phyloP scores from a whole-genome alignment of 1,284 basidiomycete genomes.

The Moesziomyces parantarcticus region DNA sequence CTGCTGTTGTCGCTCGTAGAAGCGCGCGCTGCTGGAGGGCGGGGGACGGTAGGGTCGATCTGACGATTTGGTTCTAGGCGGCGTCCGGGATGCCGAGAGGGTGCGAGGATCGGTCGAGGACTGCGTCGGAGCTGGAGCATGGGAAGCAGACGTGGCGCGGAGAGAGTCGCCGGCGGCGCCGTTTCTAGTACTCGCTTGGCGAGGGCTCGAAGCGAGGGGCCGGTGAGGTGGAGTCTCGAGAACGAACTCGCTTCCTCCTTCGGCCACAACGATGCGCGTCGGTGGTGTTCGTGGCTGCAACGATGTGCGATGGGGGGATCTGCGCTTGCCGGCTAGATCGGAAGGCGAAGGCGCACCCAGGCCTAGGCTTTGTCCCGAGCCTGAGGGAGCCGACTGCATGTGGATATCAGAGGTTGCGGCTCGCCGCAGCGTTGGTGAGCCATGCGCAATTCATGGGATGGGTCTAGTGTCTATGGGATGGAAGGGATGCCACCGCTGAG shows the following conservation, averaged over 20 bases:
- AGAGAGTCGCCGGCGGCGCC: neutral
- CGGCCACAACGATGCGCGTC: conserved; percentile 23
- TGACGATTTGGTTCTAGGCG: conserved; percentile 15
- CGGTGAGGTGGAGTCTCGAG: conserved; percentile 26
- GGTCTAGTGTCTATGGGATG: neutral
- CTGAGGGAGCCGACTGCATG: conserved; percentile 6
- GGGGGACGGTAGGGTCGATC: conserved; percentile 42
- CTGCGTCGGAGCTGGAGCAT: conserved; percentile 4
- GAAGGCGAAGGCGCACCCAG: conserved; percentile 1
- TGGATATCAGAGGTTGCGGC: neutral
- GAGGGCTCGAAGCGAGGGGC: conserved; percentile 1
- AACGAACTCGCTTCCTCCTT: conserved; percentile 39
- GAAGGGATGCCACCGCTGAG: neutral
- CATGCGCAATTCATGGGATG: neutral
- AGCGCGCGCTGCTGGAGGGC: conserved; percentile 42
- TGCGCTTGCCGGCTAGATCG: conserved; percentile 9
- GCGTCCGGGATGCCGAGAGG: conserved; percentile 18
- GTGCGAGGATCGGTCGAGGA: conserved; percentile 8
- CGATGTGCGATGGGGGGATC: neutral
- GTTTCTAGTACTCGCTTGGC: neutral
- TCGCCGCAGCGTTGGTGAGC: neutral
- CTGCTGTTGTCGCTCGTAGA: conserved; percentile 38
- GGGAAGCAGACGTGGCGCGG: neutral
- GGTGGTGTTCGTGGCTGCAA: conserved; percentile 4
- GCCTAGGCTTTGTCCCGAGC: conserved; percentile 10